A percentile compares a stretch with the other conserved stretches of the same genome.
Evolutionary conservation across 495 filamentous ascomycete genomes (phyloP).

Genomic region (Hyaloscypha hepaticicola): DNA sequence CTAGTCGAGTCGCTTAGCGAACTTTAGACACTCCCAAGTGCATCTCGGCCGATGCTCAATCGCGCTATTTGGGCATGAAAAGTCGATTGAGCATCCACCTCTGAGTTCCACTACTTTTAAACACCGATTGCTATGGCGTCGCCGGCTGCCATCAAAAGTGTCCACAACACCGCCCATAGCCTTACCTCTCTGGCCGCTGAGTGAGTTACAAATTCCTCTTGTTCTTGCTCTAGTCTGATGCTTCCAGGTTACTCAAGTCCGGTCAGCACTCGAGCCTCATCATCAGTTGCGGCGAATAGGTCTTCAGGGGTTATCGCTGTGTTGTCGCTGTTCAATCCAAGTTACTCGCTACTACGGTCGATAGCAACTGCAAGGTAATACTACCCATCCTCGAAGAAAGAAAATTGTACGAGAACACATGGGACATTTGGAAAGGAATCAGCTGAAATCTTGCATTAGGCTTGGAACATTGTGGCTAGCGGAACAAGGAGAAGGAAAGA

Average conservation of each 20-base stretch:
- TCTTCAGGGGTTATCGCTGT: constrained; percentile 41
- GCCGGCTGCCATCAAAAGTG: background rate
- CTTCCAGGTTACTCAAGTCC: constrained; percentile 4
- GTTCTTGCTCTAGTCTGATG: too few species aligned
- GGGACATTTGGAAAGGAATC: too few species aligned
- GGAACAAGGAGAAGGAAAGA: constrained; percentile 21
- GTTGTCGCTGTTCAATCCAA: constrained; percentile 41
- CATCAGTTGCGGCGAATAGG: constrained; percentile 33
- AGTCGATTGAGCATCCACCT: too few species aligned
- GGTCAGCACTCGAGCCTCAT: constrained; percentile 40
- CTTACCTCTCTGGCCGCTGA: background rate
- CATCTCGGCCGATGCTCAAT: background rate
- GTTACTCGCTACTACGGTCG: constrained; percentile 38
- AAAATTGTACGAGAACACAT: too few species aligned
- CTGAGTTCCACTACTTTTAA: too few species aligned
- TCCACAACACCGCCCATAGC: background rate
- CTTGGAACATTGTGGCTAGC: background rate
- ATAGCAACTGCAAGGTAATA: constrained; percentile 38
- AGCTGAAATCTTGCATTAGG: too few species aligned
- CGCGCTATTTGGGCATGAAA: background rate
- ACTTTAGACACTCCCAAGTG: too few species aligned
- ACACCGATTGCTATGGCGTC: background rate
- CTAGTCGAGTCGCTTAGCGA: background rate
- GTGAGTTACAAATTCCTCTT: too few species aligned
- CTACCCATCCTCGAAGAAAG: constrained; percentile 9